Percentiles rank a stretch among this genome's conserved stretches.
Evolutionary conservation across 1,139 yeast genomes (phyloP).

Genomic region (Geotrichum aggregatum): DNA sequence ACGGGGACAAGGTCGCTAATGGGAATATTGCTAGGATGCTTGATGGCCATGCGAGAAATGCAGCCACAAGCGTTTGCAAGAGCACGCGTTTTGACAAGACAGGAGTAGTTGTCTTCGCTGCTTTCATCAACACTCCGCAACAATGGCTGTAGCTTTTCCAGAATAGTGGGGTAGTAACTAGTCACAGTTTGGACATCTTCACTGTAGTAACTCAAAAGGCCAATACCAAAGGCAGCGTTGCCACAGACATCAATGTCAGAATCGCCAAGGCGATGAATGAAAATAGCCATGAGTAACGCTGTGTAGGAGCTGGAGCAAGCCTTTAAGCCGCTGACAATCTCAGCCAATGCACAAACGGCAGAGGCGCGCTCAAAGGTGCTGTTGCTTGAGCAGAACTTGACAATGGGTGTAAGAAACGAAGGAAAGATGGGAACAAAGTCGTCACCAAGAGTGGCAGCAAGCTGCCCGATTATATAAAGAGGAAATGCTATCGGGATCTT

Average conservation of each 20-base stretch:
- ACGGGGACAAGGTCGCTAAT: constrained; percentile 74
- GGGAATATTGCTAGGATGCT: constrained; percentile 71
- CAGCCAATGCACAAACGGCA: constrained; percentile 87
- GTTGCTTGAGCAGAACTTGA: constrained; percentile 58
- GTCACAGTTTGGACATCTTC: constrained; percentile 48
- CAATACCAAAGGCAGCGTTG: constrained; percentile 94
- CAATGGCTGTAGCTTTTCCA: constrained; percentile 73
- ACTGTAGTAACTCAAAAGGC: constrained; percentile 66
- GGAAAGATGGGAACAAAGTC: constrained; percentile 71
- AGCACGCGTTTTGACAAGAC: too few relatives aligned
- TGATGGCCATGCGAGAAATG: constrained; percentile 84
- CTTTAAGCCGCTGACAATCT: constrained; percentile 74
- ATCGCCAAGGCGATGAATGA: constrained; percentile 69
- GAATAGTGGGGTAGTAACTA: constrained; percentile 61
- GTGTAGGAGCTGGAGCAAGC: constrained; percentile 57
- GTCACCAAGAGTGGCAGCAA: constrained; percentile 69
- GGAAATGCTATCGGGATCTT: constrained; percentile 81
- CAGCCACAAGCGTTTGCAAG: constrained; percentile 96
- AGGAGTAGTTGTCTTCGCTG: constrained; percentile 75
- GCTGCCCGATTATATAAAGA: constrained; percentile 73
- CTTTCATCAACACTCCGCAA: constrained; percentile 70
- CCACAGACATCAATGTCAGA: constrained; percentile 86
- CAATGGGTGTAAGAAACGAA: constrained; percentile 65
- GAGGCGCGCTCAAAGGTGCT: constrained; percentile 74
- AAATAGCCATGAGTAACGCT: constrained; percentile 64